Base-by-base conservation (phyloP, 495 filamentous ascomycete species). In the Geopyxis carbonaria region DNA sequence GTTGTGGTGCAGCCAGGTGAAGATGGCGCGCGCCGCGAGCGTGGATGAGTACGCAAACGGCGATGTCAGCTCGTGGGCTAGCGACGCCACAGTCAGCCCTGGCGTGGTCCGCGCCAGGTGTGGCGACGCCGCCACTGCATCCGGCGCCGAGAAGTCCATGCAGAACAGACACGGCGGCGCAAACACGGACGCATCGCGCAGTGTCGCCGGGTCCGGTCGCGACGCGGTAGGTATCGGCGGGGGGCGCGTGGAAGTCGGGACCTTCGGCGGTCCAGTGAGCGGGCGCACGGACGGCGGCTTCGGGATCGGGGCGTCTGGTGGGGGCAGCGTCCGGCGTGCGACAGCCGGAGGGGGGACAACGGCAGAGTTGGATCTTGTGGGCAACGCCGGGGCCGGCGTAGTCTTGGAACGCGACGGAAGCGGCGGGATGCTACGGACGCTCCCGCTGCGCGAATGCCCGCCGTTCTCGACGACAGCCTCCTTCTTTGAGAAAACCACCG, bases 1-100 rank as follows among this genome's bases (percentile, higher is more conserved):
- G 51, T 94, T 95, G 58, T 97, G 77, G 58, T 95, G 89, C 32
- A 83, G 68, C 89, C 86, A 97, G 5, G 82, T 80, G 57, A 97
- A 97, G 42, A 97, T 78, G 6, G 68, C 78, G 11, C 89, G 71
- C 8, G 89, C 86, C 59, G 92, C 93, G 56, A 95, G 89, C 2
- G 86, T 93, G 0, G 58, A 46, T 2, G 80, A 89, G n/a, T n/a
- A n/a, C 4, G 72, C 59, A 55, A 94, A 94, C 1, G 82, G 83
- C 5, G 65, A 57, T 34, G 81, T 87, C 18, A 95, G 69, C 37
- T 77, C 72, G 27, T 68, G 61, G 0, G 85, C 83, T 10, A 97
- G 70, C 64, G 76, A 77, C 11, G 61, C 65, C 14, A 79, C 40
- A 2, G 51, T 50, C 8, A 16, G 18, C 5, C 38, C 50, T 11